Evolutionary conservation across 208 protist genomes (phyloP), one percentile per base, ranked within the genome.

Genomic region (Novymonas esmeraldas): DNA sequence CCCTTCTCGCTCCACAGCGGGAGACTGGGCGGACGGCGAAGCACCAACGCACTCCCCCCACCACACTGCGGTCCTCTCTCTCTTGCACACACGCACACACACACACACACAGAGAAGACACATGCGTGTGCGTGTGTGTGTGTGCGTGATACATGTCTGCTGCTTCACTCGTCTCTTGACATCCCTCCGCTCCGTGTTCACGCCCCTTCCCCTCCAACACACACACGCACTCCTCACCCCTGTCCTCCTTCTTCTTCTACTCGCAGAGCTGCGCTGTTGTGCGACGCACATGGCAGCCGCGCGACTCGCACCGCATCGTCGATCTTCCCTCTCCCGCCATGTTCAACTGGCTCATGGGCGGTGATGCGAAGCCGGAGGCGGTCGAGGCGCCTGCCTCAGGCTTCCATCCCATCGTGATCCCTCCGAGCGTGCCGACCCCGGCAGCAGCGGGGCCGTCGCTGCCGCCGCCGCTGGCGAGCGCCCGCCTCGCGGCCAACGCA

Each of bases 341-440:
- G 70, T 60, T 82, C 14, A 72, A 66, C 42, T 78, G 71, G 76
- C 67, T 82, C 20, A 64, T 66, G 0, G 65, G 66, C 0, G n/a
- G 22, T 5, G 64, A 41, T 18, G 56, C 46, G 22, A 57, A 46
- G 13, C 1, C n/a, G 13, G 26, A 34, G 6, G 62, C 39, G 11
- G 9, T 22, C 2, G 50, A 41, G 44, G 6, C 49, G 41, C 42
- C 31, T 48, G 28, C 38, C 11, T 57, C 66, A 0, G 66, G 66
- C 28, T 57, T 72, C 9, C 52, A 62, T n/a, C 48, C 57, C 55
- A 64, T 72, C 13, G 6, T 16, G 20, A 13, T 64, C 16, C 24
- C 46, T 33, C 20, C 24, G 14, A 26, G 14, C 46, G 28, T 6
- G 7, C 7, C 18, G 18, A 4, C 42, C 6, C 18, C 42, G 6